Conservation (phyloP, 306 rosid genomes). For the Quercus robur region DNA sequence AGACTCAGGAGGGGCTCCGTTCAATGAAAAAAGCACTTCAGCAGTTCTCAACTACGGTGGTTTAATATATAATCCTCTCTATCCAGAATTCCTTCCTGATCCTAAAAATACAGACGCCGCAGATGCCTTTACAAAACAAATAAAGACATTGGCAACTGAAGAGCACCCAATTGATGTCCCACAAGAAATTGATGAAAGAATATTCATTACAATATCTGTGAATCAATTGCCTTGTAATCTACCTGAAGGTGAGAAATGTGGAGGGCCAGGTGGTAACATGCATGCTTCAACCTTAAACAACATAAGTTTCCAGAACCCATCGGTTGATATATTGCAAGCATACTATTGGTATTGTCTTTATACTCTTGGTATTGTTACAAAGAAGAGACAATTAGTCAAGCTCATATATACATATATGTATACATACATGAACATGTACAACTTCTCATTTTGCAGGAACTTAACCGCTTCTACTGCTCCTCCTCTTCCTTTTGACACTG, state of each 20-base stretch:
- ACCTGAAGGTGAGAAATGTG: background rate
- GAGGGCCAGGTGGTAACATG: background rate
- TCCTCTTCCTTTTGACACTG: background rate
- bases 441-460: no score
- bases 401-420: no score
- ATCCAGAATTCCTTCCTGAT: conserved; percentile 21
- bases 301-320: conserved; percentile 28
- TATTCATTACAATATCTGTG: conserved; percentile 26
- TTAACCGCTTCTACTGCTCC: background rate
- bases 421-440: no score
- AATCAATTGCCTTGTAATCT: conserved; percentile 20
- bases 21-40: conserved; percentile 2
- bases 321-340: conserved; percentile 22
- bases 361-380: no score
- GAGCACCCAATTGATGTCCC: conserved; percentile 32
- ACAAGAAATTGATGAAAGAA: background rate
- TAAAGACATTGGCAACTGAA: conserved; percentile 28
- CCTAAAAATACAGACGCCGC: conserved; percentile 1
- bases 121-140: conserved; percentile 6
- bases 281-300: conserved; percentile 39
- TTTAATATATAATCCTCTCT: background rate
- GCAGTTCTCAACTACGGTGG: conserved; percentile 29
- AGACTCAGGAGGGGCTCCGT: background rate
- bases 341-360: conserved; percentile 25
- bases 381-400: no score